These are phyloP conservation scores for Oenanthe sinensis DNA, from an alignment of 129 eudicot species.

Conservation along the genomic window DNA sequence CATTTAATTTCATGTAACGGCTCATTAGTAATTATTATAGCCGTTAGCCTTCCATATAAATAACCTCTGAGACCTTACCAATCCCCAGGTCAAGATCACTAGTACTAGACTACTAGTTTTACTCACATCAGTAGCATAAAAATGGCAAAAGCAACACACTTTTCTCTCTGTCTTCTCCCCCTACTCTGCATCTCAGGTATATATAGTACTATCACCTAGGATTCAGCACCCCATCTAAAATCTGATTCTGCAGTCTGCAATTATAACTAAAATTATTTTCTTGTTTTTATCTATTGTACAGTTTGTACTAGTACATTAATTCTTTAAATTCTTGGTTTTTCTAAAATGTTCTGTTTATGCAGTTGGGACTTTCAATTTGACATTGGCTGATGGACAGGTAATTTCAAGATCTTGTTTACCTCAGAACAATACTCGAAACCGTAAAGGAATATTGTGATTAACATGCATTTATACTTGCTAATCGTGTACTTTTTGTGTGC, in stretches of 20 bases:
- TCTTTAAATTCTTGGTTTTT: neutral
- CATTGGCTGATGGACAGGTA: slow-evolving; percentile 48
- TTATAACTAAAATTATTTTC: neutral
- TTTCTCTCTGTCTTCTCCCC: slow-evolving; percentile 25
- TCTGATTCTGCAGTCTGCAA: neutral
- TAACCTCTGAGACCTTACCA: neutral
- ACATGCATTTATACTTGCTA: neutral
- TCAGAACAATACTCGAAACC: neutral
- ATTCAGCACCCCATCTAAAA: neutral
- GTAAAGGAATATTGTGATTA: neutral
- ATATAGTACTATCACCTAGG: neutral
- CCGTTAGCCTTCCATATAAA: neutral
- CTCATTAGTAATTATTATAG: neutral
- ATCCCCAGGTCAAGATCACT: neutral
- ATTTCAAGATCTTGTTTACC: slow-evolving; percentile 9
- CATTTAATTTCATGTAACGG: slow-evolving; percentile 12
- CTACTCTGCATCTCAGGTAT: slow-evolving; percentile 39
- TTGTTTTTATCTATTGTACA: neutral
- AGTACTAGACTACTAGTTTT: neutral
- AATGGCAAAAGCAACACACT: slow-evolving; percentile 24
- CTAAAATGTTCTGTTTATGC: slow-evolving; percentile 13
- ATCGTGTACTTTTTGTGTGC: slow-evolving; percentile 4
- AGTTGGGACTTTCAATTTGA: slow-evolving; percentile 35
- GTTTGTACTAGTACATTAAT: neutral
- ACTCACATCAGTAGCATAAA: neutral